phyloP scores from a whole-genome alignment of 768 basidiomycete genomes.

The Lactarius sp. region DNA sequence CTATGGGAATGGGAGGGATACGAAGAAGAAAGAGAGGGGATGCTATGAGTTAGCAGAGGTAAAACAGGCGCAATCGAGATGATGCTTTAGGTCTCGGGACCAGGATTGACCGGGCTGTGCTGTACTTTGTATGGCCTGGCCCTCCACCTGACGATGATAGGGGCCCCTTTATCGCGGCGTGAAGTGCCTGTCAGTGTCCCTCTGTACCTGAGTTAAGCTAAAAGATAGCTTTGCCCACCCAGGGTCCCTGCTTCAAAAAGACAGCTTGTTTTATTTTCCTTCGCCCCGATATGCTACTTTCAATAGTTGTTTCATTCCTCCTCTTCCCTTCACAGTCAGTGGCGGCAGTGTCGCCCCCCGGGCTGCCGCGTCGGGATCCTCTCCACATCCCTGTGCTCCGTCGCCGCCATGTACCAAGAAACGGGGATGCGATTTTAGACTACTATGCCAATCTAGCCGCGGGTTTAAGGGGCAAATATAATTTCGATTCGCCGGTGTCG shows the following conservation, averaged over 20 bases:
- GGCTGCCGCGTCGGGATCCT: constrained; percentile 30
- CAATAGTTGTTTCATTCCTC: constrained; percentile 29
- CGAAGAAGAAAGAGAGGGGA: constrained; percentile 46
- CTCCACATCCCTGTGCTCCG: constrained; percentile 43
- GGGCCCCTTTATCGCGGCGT: too few species aligned
- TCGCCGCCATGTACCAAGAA: constrained; percentile 28
- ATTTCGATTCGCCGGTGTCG: constrained; percentile 28
- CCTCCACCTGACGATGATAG: too few species aligned
- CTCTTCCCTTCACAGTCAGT: constrained; percentile 31
- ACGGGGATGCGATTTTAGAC: background rate
- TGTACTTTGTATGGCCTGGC: too few species aligned
- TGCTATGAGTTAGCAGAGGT: constrained; percentile 49
- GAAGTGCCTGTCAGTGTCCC: too few species aligned
- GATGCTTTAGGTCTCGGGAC: constrained; percentile 55
- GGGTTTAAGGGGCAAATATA: constrained; percentile 41
- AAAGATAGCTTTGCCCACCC: background rate
- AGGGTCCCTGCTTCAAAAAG: background rate
- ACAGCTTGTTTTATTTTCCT: background rate
- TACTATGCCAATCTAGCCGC: background rate
- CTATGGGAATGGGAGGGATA: constrained; percentile 32
- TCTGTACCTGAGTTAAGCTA: background rate
- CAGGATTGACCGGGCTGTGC: constrained; percentile 31
- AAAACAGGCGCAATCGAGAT: constrained; percentile 46
- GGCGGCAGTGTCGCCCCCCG: constrained; percentile 30
- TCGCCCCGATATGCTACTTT: constrained; percentile 13